phyloP scores from a whole-genome alignment of 441 rosid genomes.

The Dalechampia spathulata region DNA sequence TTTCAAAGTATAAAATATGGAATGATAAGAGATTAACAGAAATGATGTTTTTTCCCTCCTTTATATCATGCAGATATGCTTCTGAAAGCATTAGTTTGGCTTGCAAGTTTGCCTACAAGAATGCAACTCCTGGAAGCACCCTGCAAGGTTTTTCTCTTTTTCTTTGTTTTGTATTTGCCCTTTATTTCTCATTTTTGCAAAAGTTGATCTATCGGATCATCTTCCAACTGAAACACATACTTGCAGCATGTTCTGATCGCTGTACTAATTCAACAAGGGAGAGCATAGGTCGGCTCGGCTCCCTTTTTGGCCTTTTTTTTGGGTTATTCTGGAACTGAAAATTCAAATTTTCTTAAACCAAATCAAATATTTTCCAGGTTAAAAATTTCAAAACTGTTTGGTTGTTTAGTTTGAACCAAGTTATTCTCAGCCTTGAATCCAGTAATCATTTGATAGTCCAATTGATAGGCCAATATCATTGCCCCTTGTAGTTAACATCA shows the following conservation, averaged over 20 bases:
- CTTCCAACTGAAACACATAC: too few relatives aligned
- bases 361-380: too few relatives aligned
- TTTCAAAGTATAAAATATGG: neutral
- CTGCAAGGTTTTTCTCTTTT: conserved; percentile 45
- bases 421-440: too few relatives aligned
- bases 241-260: neutral
- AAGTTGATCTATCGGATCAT: too few relatives aligned
- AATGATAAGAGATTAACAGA: neutral
- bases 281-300: too few relatives aligned
- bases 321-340: too few relatives aligned
- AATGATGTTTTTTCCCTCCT: conserved; percentile 11
- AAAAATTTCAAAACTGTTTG: too few relatives aligned
- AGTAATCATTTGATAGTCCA: neutral
- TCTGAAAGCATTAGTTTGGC: conserved; percentile 81
- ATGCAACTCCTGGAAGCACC: conserved; percentile 79
- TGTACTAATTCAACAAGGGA: neutral
- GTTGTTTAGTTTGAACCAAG: too few relatives aligned
- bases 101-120: conserved; percentile 76
- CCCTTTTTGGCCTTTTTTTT: too few relatives aligned
- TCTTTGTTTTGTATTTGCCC: too few relatives aligned
- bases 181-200: too few relatives aligned
- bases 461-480: neutral
- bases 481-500: neutral
- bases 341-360: too few relatives aligned
- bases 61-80: conserved; percentile 50